A percentile compares a stretch with the other conserved stretches of the same genome.
Conservation (phyloP, 73 alveolate species). For the Diophrys appendiculata region DNA sequence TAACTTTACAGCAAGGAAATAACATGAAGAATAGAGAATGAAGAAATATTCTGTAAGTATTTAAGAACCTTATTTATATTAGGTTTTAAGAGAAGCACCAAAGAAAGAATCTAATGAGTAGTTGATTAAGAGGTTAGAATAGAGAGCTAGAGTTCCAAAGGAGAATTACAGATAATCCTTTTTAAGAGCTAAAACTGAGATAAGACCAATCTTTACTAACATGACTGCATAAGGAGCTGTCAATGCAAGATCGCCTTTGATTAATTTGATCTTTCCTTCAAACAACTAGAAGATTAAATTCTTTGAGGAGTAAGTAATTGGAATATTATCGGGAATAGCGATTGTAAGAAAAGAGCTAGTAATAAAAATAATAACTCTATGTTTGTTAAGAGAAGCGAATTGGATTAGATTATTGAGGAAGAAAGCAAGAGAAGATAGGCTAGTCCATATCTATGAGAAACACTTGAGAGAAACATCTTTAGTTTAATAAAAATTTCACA, state of each 20-base stretch:
- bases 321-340: background rate
- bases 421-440: constrained; percentile 12
- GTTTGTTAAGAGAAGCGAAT: constrained; percentile 3
- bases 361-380: background rate
- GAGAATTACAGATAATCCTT: background rate
- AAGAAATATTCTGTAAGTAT: background rate
- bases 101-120: background rate
- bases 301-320: background rate
- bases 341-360: background rate
- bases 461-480: too few relatives aligned
- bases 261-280: background rate
- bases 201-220: background rate
- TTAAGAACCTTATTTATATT: background rate
- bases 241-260: background rate
- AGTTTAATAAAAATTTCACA: too few relatives aligned
- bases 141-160: background rate
- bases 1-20: background rate
- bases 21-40: background rate
- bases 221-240: background rate
- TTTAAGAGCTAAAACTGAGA: background rate
- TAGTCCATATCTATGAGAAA: background rate
- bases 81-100: background rate
- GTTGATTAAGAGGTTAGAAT: background rate
- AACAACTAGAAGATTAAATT: background rate
- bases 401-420: constrained; percentile 20